Evolutionary conservation across 202 grass and related monocot species (phyloP), one percentile per base, ranked within the genome.

Genomic region (Elaeis oleifera): DNA sequence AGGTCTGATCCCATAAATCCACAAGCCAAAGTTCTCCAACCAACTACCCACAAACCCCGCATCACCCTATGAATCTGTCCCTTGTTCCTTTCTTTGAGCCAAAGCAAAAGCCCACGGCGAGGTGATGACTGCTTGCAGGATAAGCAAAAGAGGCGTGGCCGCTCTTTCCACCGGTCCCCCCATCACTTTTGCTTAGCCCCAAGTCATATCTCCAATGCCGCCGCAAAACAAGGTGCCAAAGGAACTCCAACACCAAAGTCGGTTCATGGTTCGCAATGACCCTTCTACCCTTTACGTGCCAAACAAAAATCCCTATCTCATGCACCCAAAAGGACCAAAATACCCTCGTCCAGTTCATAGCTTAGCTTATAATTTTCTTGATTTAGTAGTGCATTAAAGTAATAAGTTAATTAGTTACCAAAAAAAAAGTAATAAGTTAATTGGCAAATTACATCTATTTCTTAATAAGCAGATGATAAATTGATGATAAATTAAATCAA

Each of bases 81-180:
- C 44, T 16, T 25, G 63, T 90, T 73, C 82, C 54, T 95, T 89
- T 28, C 89, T 95, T 95, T 80, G 82, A 19, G 61, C 56, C 73
- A 75, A 95, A 89, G 89, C 70, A 95, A 95, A 83, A 58, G 20
- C 7, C 9, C 44, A 16, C 36, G 36, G 9, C 1, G 9, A 2
- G 2, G 36, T 44, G 8, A 3, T 11, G 13, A 14, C 49, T 3
- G 31, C 49, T 66, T 51, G 17, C 1, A 23, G 13, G 3, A 23
- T 23, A 49, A 67, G 23, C 32, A 16, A 53, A 26, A 17, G 18
- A 44, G 36, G 36, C 17, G 36, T 4, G 3, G 5, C 63, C 3
- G 53, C 54, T 39, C 28, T 52, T 25, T 54, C 66, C 63, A 67
- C 16, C n/a, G 22, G 18, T 26, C 20, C 14, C 20, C 14, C 16